Evolutionary conservation across 192 early-diverging fungal genomes (phyloP).

Genomic region (Phlyctochytrium planicorne): DNA sequence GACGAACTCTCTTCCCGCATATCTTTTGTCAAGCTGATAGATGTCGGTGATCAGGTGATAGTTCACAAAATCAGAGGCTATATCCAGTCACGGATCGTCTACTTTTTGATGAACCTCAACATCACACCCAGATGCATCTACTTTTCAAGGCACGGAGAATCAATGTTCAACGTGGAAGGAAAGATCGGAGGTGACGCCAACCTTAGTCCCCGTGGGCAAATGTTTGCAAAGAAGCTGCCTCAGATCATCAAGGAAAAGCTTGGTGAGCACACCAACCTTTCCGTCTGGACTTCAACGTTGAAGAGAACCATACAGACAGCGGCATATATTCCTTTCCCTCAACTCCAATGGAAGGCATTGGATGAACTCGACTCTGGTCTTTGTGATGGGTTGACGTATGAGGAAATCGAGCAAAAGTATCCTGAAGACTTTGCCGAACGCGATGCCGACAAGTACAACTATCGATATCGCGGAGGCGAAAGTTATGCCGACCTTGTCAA

Average conservation of each 20-base stretch:
- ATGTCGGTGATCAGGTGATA: constrained; percentile 83
- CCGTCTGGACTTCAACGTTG: constrained; percentile 96
- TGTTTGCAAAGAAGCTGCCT: constrained; percentile 85
- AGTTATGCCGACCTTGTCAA: constrained; percentile 96
- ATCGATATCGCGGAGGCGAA: constrained; percentile 59
- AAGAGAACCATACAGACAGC: constrained; percentile 91
- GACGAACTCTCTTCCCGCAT: constrained; percentile 51
- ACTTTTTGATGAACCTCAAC: constrained; percentile 99
- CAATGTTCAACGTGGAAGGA: constrained; percentile 86
- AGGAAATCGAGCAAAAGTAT: constrained; percentile 92
- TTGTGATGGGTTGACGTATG: constrained; percentile 99
- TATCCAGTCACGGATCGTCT: constrained; percentile 94
- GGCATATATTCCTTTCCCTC: constrained; percentile 74
- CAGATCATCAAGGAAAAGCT: constrained; percentile 73
- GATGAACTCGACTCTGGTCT: constrained; percentile 97
- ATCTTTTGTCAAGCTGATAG: constrained; percentile 93
- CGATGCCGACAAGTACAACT: constrained; percentile 93
- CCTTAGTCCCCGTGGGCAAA: constrained; percentile 79
- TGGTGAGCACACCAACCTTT: constrained; percentile 49
- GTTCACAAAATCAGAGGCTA: constrained; percentile 96
- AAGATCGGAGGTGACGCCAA: constrained; percentile 95
- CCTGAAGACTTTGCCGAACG: constrained; percentile 93
- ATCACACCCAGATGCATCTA: constrained; percentile 92
- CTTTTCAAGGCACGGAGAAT: constrained; percentile 84
- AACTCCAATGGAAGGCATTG: constrained; percentile 94